Conservation (phyloP, 139 green algal species). For the Chlorella sorokiniana region DNA sequence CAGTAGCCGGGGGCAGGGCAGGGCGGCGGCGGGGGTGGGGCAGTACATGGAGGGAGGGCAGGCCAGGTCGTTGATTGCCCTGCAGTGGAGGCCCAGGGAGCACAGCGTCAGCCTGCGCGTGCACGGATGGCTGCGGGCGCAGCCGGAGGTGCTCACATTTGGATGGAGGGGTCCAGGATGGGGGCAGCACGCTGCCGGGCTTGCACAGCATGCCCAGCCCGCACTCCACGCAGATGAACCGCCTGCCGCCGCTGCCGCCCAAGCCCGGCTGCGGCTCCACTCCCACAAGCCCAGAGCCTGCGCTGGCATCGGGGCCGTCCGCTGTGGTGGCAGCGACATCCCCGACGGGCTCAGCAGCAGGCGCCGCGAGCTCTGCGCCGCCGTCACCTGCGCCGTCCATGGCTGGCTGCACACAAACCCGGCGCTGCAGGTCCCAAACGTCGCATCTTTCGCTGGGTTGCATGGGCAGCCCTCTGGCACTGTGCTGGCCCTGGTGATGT, state of each 20-base stretch:
- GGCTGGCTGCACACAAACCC: constrained; percentile 43
- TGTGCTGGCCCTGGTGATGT: not conserved
- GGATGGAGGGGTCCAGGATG: constrained; percentile 1
- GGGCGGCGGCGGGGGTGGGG: constrained; percentile 27
- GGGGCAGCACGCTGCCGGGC: constrained; percentile 33
- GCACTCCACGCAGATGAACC: constrained; percentile 44
- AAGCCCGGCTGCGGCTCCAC: not conserved
- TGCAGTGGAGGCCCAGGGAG: not conserved
- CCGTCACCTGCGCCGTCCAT: constrained; percentile 20
- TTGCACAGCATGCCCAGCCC: constrained; percentile 52
- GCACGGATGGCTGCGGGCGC: not conserved
- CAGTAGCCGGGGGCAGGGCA: constrained; percentile 46
- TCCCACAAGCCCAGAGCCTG: too few species aligned
- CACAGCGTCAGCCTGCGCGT: not conserved
- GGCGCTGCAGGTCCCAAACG: constrained; percentile 25
- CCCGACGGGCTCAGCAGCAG: not conserved
- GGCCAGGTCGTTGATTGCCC: constrained; percentile 23
- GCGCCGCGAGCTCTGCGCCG: not conserved
- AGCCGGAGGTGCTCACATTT: not conserved
- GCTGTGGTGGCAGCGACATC: not conserved
- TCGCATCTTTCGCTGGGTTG: constrained; percentile 8
- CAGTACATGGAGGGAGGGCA: constrained; percentile 53
- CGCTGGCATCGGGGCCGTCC: too few species aligned
- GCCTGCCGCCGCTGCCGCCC: not conserved
- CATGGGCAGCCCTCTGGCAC: constrained; percentile 46